phyloP scores from a whole-genome alignment of 192 early-diverging fungal species.

The Polychytrium aggregatum region DNA sequence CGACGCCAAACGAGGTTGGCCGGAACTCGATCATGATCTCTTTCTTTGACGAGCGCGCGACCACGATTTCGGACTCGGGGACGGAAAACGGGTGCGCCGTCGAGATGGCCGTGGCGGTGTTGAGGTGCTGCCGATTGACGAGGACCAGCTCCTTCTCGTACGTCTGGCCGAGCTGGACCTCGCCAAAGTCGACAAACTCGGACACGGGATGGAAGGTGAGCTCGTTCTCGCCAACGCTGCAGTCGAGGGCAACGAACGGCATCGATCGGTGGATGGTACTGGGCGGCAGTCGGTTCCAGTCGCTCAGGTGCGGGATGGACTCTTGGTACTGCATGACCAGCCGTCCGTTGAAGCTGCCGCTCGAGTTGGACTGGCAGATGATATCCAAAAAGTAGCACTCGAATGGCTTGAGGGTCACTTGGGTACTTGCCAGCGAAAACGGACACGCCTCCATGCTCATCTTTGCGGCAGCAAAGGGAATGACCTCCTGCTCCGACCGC shows the following conservation, averaged over 20 bases:
- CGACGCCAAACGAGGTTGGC: conserved; percentile 11
- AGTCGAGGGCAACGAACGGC: too few relatives aligned
- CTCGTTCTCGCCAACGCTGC: neutral
- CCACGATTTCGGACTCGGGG: neutral
- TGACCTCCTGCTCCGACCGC: too few relatives aligned
- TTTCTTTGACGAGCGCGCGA: neutral
- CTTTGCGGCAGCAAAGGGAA: too few relatives aligned
- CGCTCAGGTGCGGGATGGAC: conserved; percentile 28
- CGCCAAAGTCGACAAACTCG: conserved; percentile 32
- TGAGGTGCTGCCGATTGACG: conserved; percentile 23
- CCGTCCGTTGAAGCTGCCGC: conserved; percentile 25
- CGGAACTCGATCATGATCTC: conserved; percentile 12
- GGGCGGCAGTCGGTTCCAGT: conserved; percentile 20
- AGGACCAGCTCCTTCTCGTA: conserved; percentile 7
- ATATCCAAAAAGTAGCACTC: conserved; percentile 35
- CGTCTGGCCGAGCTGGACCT: conserved; percentile 20
- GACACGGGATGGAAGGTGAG: conserved; percentile 1
- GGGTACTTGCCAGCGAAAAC: conserved; percentile 14
- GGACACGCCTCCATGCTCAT: conserved; percentile 25
- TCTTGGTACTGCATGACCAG: conserved; percentile 34
- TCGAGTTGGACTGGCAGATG: conserved; percentile 28
- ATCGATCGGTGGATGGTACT: too few relatives aligned
- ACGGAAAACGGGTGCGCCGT: neutral
- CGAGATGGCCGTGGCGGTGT: conserved; percentile 3
- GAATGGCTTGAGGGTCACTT: conserved; percentile 34